A percentile compares a stretch with the other conserved stretches of the same genome.
Conservation (phyloP, 768 basidiomycete species). For the Lentinula sp. region DNA sequence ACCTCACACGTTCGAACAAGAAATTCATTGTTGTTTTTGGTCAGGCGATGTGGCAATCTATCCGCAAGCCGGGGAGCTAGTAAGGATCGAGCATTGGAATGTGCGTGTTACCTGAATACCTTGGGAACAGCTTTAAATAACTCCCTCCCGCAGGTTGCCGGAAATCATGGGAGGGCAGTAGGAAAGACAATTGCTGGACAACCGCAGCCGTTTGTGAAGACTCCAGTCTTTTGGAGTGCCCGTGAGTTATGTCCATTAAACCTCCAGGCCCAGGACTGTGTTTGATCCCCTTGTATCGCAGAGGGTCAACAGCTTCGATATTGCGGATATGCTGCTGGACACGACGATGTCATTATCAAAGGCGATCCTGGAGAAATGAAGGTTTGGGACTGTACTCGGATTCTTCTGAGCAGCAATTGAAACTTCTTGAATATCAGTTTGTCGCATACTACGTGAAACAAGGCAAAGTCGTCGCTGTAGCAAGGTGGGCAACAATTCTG, state of each 20-base stretch:
- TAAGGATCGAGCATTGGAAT: conserved; percentile 89
- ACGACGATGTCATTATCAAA: conserved; percentile 73
- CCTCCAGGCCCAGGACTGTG: background rate
- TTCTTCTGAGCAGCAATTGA: background rate
- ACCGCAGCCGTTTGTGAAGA: conserved; percentile 65
- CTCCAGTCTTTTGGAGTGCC: conserved; percentile 89
- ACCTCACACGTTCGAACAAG: background rate
- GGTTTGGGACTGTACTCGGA: conserved; percentile 30
- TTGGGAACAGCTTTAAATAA: background rate
- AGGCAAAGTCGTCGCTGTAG: conserved; percentile 60
- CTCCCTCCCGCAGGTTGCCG: conserved; percentile 51
- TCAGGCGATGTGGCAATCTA: conserved; percentile 78
- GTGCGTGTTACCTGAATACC: conserved; percentile 29
- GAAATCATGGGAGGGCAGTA: conserved; percentile 81
- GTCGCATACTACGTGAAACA: conserved; percentile 72
- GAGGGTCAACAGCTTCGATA: conserved; percentile 87
- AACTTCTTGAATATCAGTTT: conserved; percentile 39
- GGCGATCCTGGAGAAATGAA: conserved; percentile 76
- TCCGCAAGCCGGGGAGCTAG: conserved; percentile 48
- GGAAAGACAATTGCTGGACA: conserved; percentile 68
- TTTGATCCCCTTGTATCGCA: conserved; percentile 15
- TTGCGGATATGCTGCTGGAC: conserved; percentile 64
- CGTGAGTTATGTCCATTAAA: conserved; percentile 39
- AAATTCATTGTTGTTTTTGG: background rate
- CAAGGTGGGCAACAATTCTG: conserved; percentile 34